A percentile compares a stretch with the other conserved stretches of the same genome.
Conservation (phyloP, 73 alveolate species). For the Stentor roeselii region DNA sequence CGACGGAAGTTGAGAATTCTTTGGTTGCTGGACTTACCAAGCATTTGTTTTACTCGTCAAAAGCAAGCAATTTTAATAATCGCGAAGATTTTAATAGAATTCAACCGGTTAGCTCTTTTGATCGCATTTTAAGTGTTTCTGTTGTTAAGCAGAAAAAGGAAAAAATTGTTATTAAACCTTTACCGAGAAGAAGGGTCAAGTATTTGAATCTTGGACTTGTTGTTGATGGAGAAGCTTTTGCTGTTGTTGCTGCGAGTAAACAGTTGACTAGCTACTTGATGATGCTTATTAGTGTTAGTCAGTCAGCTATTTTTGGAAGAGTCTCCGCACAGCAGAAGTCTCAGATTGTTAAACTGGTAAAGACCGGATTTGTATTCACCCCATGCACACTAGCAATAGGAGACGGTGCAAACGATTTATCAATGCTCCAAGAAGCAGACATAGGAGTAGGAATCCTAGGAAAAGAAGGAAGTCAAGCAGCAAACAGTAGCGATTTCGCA, state of each 20-base stretch:
- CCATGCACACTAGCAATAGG: conserved; percentile 68
- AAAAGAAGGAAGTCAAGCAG: conserved; percentile 77
- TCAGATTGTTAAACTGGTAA: conserved; percentile 72
- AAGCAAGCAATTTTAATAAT: not conserved
- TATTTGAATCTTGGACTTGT: conserved; percentile 13
- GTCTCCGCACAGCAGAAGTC: conserved; percentile 91
- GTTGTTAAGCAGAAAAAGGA: not conserved
- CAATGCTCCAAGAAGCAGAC: conserved; percentile 39
- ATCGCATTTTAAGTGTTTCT: not conserved
- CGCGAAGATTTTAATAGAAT: not conserved
- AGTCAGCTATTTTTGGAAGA: conserved; percentile 76
- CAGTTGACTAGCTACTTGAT: not conserved
- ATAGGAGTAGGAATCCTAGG: conserved; percentile 29
- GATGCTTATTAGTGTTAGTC: not conserved
- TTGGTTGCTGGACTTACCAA: not conserved
- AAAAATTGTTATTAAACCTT: not conserved
- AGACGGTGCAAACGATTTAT: conserved; percentile 90
- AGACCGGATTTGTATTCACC: conserved; percentile 31
- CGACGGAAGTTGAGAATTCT: not conserved
- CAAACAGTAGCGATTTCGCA: conserved; percentile 81
- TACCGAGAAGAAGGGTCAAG: not conserved
- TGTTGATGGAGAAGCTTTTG: conserved; percentile 22
- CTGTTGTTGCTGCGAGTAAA: not conserved
- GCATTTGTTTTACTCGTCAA: not conserved
- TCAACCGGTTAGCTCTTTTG: not conserved